Evolutionary conservation across 371 early-diverging fungal species (phyloP).

Genomic region (Batkoa obscura): DNA sequence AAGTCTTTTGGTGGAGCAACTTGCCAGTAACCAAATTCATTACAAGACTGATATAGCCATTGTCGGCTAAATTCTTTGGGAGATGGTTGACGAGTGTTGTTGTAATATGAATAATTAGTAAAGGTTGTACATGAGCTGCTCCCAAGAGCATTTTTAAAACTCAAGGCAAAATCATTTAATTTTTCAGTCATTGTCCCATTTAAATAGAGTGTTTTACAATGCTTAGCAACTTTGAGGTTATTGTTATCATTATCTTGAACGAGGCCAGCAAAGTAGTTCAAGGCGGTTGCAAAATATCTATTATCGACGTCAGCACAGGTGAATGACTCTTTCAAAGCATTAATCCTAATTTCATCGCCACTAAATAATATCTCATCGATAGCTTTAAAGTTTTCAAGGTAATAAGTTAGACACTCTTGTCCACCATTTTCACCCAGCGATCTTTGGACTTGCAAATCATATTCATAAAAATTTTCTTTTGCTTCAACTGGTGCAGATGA

Average conservation of each 20-base stretch:
- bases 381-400: slow-evolving; percentile 12
- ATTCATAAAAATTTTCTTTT: slow-evolving; percentile 35
- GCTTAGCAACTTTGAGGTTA: slow-evolving; percentile 8
- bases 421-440: slow-evolving; percentile 19
- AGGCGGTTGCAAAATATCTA: not conserved
- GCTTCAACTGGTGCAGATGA: slow-evolving; percentile 47
- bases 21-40: slow-evolving; percentile 48
- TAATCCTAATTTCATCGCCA: not conserved
- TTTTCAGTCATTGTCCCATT: slow-evolving; percentile 10
- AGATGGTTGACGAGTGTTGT: not conserved
- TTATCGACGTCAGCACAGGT: not conserved
- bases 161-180: slow-evolving; percentile 9
- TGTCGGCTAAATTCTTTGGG: slow-evolving; percentile 7
- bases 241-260: slow-evolving; percentile 13
- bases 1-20: slow-evolving; percentile 19
- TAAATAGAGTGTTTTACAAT: slow-evolving; percentile 13
- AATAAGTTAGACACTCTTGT: not conserved
- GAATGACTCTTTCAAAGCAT: not conserved
- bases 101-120: not conserved
- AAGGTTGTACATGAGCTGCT: slow-evolving; percentile 10
- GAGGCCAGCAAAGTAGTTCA: slow-evolving; percentile 19
- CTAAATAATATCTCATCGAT: slow-evolving; percentile 4
- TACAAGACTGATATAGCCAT: slow-evolving; percentile 24
- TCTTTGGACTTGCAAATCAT: slow-evolving; percentile 12
- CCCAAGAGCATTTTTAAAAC: slow-evolving; percentile 10